Base-by-base conservation (phyloP, 306 rosid genomes). In the Quercus alba region DNA sequence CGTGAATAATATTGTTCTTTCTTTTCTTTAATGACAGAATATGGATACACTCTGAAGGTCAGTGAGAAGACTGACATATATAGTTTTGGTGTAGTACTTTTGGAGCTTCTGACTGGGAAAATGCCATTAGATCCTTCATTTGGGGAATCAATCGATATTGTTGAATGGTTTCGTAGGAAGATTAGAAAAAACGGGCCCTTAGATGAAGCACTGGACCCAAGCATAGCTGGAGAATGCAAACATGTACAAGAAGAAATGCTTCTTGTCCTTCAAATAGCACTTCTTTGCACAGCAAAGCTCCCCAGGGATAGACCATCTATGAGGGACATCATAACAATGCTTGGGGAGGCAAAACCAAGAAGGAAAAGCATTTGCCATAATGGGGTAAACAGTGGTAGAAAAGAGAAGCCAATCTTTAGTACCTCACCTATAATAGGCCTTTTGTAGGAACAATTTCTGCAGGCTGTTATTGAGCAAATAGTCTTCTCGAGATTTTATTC, bases 341-440 rank as follows among this genome's bases (percentile, higher is more conserved):
- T 94, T 52, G 97, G 97, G 68, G 98, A 94, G 78, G 95, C 97
- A 41, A 90, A 94, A 84, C 97, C 98, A 3, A 91, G 98, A 81
- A 86, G 98, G 69, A 94, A 94, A 81, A 91, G 95, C 75, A 70
- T 89, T 51, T 87, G 93, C 75, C 86, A 82, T 9, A 89, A 72
- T 25, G 84, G 70, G 57, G 81, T 55, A n/a, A 87, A 84, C 52
- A 81, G 84, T 54, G 73, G 72, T 81, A 63, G 57, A 79, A 75
- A 63, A 64, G 92, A 88, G 75, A 93, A 81, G 83, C 86, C 90
- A 5, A 33, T 89, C 73, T 87, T 93, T 63, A 85, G 71, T 58
- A 25, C 93, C 64, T 87, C 94, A 28, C 90, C 94, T 9, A 80
- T 80, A 28, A 78, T 78, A 70, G 89, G 75, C 70, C 91, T 86